A percentile compares a stretch with the other conserved stretches of the same genome.
These are phyloP conservation scores for Athelia psychrophila DNA, from an alignment of 1,284 basidiomycete species.

Conservation along the genomic window DNA sequence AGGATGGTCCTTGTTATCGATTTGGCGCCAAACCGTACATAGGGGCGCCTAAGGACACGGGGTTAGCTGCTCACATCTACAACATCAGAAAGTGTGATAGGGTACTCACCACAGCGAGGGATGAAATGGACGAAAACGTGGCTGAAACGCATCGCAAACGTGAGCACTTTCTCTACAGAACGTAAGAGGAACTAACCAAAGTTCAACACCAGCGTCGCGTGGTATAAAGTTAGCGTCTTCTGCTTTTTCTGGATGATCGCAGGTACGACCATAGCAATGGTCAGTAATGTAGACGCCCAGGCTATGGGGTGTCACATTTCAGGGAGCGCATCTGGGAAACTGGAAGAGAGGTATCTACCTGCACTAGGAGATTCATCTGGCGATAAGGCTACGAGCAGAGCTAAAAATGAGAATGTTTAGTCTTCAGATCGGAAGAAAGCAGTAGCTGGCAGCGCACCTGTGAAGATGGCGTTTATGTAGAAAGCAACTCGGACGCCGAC, in stretches of 20 bases:
- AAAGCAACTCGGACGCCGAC: neutral
- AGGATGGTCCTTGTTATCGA: slow-evolving; percentile 2
- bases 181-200: slow-evolving; percentile 2
- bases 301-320: slow-evolving; percentile 7
- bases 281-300: slow-evolving; percentile 18
- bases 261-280: slow-evolving; percentile 16
- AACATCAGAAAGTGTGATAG: no score
- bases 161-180: no score
- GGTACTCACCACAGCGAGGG: slow-evolving; percentile 14
- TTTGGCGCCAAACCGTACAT: slow-evolving; percentile 16
- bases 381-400: neutral
- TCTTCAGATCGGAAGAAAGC: neutral
- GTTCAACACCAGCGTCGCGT: slow-evolving; percentile 18
- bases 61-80: neutral
- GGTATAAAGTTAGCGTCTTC: slow-evolving; percentile 13
- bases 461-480: neutral
- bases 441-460: neutral
- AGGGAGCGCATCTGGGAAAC: neutral
- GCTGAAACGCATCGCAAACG: neutral
- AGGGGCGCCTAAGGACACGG: slow-evolving; percentile 15
- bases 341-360: neutral
- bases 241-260: slow-evolving; percentile 17
- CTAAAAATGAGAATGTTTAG: neutral
- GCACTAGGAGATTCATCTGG: neutral
- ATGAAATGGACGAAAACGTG: slow-evolving; percentile 18